Base-by-base conservation (phyloP, 2,329 filamentous ascomycete species). In the Fusarium sp. region DNA sequence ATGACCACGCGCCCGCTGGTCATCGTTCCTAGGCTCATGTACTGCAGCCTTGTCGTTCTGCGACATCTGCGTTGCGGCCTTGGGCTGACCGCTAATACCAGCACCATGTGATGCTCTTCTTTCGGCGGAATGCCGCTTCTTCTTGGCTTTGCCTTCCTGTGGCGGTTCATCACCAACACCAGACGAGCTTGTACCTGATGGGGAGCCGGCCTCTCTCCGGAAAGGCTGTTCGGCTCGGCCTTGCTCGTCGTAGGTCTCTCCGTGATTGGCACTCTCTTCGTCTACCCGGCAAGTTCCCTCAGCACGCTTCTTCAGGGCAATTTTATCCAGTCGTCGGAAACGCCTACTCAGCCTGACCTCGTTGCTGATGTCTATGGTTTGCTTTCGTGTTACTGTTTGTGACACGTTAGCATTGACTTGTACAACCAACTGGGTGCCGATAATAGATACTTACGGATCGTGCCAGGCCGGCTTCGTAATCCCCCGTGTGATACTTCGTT, bases 271-370 rank as follows among this genome's bases (percentile, higher is more conserved):
- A 31, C 52, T 38, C 50, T 58, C 59, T 35, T 61, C 42, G n/a
- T 73, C 58, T 16, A 25, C 16, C 52, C 52, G 68, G 61, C 47
- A 56, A 66, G 47, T 47, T 35, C 61, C 47, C 27, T 59, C 29
- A 47, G 54, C 40, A 36, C 61, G 31, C 31, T 22, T 47, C 16
- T 67, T 67, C 27, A 42, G 35, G 27, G 31, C 47, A 22, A 45
- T 45, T 33, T 54, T 42, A 29, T 75, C 72, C 22, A 73, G 45
- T 27, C 54, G 40, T 38, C 66, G 65, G 22, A 78, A 70, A 22
- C 57, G 66, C 35, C 61, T 69, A 56, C 80, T 82, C 36, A 86
- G 78, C 66, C 85, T 82, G 22, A 87, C 76, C 22, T 79, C 77
- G 20, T 69, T 74, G 33, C 59, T 67, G 45, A 63, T 54, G 60